Conservation (phyloP, 2,329 filamentous ascomycete genomes). For the Domatiomyces catenatus region DNA sequence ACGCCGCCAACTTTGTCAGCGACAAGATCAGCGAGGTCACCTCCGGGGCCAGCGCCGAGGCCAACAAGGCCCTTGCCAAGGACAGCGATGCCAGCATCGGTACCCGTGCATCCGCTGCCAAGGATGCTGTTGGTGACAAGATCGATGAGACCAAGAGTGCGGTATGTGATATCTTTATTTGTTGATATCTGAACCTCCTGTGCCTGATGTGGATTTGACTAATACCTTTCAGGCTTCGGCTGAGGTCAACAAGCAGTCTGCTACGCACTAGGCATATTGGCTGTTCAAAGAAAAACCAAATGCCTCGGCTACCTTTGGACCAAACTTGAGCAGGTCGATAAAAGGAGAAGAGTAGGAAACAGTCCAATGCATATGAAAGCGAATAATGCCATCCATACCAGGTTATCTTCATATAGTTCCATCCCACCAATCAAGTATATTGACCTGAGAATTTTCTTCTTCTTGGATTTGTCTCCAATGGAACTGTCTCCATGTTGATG, state of each 20-base stretch:
- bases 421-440: too few relatives aligned
- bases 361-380: too few relatives aligned
- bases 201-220: neutral
- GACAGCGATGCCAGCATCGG: constrained; percentile 36
- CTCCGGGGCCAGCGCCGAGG: constrained; percentile 47
- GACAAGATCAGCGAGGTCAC: constrained; percentile 46
- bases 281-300: neutral
- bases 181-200: too few relatives aligned
- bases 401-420: too few relatives aligned
- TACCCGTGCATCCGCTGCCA: constrained; percentile 40
- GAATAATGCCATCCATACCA: too few relatives aligned
- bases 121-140: constrained; percentile 39
- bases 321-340: too few relatives aligned
- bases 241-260: constrained; percentile 16
- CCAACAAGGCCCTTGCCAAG: constrained; percentile 56
- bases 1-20: constrained; percentile 40
- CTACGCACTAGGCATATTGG: constrained; percentile 13
- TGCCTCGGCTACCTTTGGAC: too few relatives aligned
- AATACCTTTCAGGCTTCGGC: constrained; percentile 13
- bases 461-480: too few relatives aligned
- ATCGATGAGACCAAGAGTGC: constrained; percentile 38
- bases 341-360: too few relatives aligned
- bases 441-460: too few relatives aligned
- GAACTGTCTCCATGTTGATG: too few relatives aligned
- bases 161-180: constrained; percentile 13